Percentiles rank a stretch among this genome's conserved stretches.
phyloP scores from a whole-genome alignment of 495 filamentous ascomycete genomes.

The Collariella sp. region DNA sequence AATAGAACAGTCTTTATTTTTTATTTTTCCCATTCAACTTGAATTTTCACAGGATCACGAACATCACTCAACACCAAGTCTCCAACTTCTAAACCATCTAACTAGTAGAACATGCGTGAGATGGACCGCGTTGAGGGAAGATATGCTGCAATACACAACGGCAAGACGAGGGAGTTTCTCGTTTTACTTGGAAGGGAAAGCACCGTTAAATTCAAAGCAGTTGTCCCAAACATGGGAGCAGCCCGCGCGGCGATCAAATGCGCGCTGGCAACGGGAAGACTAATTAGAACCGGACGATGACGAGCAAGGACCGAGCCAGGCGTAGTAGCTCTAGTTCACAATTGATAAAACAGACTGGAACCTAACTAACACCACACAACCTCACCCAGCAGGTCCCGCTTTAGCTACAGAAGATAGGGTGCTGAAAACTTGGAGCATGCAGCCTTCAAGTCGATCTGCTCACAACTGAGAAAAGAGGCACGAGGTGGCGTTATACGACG shows the following conservation, averaged over 20 bases:
- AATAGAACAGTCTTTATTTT: too few relatives aligned
- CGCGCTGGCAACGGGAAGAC: constrained; percentile 31
- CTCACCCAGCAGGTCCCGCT: too few relatives aligned
- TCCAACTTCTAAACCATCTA: too few relatives aligned
- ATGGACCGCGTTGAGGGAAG: constrained; percentile 24
- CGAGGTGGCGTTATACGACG: not conserved
- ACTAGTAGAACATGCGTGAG: too few relatives aligned
- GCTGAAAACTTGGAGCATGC: constrained; percentile 17
- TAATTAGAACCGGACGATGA: constrained; percentile 23
- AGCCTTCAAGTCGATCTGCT: constrained; percentile 14
- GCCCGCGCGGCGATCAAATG: constrained; percentile 31
- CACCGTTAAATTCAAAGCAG: constrained; percentile 25
- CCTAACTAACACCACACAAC: constrained; percentile 17
- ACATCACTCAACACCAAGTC: too few relatives aligned
- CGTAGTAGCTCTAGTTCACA: too few relatives aligned
- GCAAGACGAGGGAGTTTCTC: constrained; percentile 30
- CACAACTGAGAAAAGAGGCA: constrained; percentile 10
- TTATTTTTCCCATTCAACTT: too few relatives aligned
- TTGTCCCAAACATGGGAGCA: constrained; percentile 30
- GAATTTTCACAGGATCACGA: too few relatives aligned
- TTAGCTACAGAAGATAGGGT: constrained; percentile 14
- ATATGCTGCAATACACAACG: constrained; percentile 29
- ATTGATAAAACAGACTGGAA: too few relatives aligned
- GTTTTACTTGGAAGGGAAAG: constrained; percentile 9
- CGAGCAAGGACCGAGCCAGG: not conserved